Evolutionary conservation across 2,329 filamentous ascomycete genomes (phyloP).

Genomic region (Pestalotiopsis sp.): DNA sequence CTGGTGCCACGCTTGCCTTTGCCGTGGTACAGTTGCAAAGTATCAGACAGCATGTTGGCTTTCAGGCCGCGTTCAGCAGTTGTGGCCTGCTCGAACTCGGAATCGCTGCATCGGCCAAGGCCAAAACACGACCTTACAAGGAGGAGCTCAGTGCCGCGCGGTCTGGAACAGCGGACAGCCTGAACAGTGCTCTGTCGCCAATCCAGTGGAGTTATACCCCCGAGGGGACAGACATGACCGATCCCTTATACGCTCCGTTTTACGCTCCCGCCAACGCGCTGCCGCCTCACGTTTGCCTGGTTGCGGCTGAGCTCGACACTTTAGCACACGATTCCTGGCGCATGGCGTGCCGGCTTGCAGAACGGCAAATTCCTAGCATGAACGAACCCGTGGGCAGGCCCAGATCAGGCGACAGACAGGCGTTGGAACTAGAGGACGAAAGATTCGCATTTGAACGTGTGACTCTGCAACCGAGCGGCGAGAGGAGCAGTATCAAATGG

Average conservation of each 20-base stretch:
- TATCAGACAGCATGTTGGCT: constrained; percentile 3
- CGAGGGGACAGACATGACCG: constrained; percentile 11
- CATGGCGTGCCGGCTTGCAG: constrained; percentile 11
- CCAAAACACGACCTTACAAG: constrained; percentile 9
- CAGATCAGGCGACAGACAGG: not conserved
- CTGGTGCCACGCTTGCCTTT: constrained; percentile 11
- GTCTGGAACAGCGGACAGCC: not conserved
- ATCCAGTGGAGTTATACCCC: constrained; percentile 11
- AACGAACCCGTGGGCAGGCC: constrained; percentile 6
- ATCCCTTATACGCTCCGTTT: constrained; percentile 11
- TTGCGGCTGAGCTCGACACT: constrained; percentile 10
- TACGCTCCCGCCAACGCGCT: constrained; percentile 7
- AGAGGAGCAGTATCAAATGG: constrained; percentile 9
- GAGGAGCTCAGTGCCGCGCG: constrained; percentile 3
- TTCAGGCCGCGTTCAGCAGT: constrained; percentile 8
- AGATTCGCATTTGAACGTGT: constrained; percentile 1
- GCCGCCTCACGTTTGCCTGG: constrained; percentile 12
- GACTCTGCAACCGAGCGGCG: not conserved
- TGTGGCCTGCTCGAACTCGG: constrained; percentile 11
- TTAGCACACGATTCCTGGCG: constrained; percentile 12
- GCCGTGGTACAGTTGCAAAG: constrained; percentile 8
- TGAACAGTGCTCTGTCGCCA: constrained; percentile 1
- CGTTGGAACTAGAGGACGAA: constrained; percentile 3
- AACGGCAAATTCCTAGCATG: constrained; percentile 1
- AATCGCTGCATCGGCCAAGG: constrained; percentile 5